Conservation (phyloP, 78 protist genomes). For the Diacronema lutheri region DNA sequence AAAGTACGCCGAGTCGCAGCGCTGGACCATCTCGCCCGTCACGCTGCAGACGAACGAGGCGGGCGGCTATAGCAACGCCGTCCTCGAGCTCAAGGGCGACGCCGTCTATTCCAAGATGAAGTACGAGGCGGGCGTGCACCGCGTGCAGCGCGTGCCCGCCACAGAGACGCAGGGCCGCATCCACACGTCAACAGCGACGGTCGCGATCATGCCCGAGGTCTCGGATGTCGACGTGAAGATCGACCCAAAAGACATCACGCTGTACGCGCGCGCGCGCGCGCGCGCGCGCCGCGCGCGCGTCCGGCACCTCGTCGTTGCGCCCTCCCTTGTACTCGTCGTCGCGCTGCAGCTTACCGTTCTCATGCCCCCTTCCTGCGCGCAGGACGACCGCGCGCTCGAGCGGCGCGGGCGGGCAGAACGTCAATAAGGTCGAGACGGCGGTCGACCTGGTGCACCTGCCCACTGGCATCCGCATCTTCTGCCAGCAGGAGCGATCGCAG, state of each 20-base stretch:
- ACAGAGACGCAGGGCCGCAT: slow-evolving; percentile 24
- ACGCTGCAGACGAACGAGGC: not conserved
- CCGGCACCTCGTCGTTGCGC: not conserved
- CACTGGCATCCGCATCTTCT: slow-evolving; percentile 41
- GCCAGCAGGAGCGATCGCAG: slow-evolving; percentile 40
- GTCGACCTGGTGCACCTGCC: slow-evolving; percentile 49
- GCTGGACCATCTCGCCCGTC: too few species aligned
- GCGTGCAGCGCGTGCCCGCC: slow-evolving; percentile 54
- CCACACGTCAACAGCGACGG: slow-evolving; percentile 33
- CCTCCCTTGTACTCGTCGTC: too few species aligned
- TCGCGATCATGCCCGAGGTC: slow-evolving; percentile 40
- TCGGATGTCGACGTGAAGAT: not conserved
- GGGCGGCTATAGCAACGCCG: not conserved
- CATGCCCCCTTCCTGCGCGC: too few species aligned
- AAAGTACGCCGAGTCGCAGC: slow-evolving; percentile 33
- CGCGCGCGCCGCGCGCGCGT: too few species aligned
- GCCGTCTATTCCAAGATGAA: not conserved
- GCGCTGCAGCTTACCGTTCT: too few species aligned
- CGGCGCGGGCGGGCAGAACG: slow-evolving; percentile 53
- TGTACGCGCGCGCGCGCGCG: too few species aligned
- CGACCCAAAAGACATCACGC: not conserved
- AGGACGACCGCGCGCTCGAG: slow-evolving; percentile 25
- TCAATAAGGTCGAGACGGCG: slow-evolving; percentile 48
- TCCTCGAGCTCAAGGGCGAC: not conserved
- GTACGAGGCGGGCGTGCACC: slow-evolving; percentile 16